Evolutionary conservation across 768 basidiomycete genomes (phyloP).

Genomic region (Cystobasidiopsis lactophilus): DNA sequence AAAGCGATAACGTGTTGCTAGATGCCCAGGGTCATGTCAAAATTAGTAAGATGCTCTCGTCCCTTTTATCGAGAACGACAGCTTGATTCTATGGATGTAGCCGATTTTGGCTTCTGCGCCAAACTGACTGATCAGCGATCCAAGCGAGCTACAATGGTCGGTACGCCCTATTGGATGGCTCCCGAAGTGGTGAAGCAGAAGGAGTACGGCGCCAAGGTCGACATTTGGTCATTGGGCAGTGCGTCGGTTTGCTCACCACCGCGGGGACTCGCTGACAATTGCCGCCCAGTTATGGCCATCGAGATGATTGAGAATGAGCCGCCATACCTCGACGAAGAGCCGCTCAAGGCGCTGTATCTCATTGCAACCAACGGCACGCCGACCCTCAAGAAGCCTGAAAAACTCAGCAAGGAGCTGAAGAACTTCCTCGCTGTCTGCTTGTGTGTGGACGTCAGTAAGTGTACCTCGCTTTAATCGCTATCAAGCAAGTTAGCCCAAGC

Average conservation of each 20-base stretch:
- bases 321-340: constrained; percentile 67
- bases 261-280: too few species aligned
- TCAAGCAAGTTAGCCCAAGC: constrained; percentile 11
- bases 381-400: constrained; percentile 86
- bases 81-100: constrained; percentile 50
- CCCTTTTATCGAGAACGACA: too few species aligned
- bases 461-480: not conserved
- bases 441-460: constrained; percentile 59
- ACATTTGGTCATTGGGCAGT: constrained; percentile 84
- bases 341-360: constrained; percentile 68
- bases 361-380: constrained; percentile 98
- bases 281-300: constrained; percentile 64
- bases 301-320: constrained; percentile 94
- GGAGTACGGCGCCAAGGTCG: constrained; percentile 86
- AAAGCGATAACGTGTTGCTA: constrained; percentile 59
- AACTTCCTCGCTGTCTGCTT: constrained; percentile 92
- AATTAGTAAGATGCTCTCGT: constrained; percentile 48
- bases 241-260: not conserved
- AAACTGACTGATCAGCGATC: constrained; percentile 49
- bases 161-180: constrained; percentile 99
- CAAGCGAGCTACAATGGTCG: constrained; percentile 87
- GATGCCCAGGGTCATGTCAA: constrained; percentile 84
- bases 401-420: constrained; percentile 75
- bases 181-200: constrained; percentile 79
- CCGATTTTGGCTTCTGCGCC: constrained; percentile 98